phyloP scores from a whole-genome alignment of 495 filamentous ascomycete genomes.

The Aspergillus incahuasiensis region DNA sequence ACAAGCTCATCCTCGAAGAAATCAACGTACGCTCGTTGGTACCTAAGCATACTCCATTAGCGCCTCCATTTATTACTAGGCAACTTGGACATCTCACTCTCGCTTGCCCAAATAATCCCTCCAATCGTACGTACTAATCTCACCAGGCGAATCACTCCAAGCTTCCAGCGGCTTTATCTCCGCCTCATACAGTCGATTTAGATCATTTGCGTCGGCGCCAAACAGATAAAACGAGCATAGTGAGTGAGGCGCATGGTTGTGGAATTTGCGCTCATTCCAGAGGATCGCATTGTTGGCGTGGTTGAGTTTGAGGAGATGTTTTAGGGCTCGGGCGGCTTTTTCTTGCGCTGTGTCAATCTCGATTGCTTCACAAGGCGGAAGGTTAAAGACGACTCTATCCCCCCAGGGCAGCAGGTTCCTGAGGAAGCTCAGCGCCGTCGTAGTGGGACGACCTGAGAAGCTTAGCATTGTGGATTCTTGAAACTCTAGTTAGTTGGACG shows the following conservation, averaged over 20 bases:
- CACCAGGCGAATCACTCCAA: constrained; percentile 82
- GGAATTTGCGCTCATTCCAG: constrained; percentile 69
- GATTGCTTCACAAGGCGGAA: constrained; percentile 67
- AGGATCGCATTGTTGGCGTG: constrained; percentile 85
- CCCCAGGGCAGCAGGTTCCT: constrained; percentile 17
- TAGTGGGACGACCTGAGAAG: constrained; percentile 10
- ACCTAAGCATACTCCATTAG: constrained; percentile 39
- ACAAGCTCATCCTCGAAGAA: constrained; percentile 89
- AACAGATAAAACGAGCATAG: constrained; percentile 80
- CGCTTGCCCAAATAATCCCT: constrained; percentile 70
- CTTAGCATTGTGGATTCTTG: constrained; percentile 4
- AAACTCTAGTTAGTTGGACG: no score
- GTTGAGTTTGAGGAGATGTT: constrained; percentile 84
- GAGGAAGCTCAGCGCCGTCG: constrained; percentile 26
- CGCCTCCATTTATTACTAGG: no score
- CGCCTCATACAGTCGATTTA: constrained; percentile 74
- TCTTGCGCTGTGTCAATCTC: constrained; percentile 74
- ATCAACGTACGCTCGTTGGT: constrained; percentile 85
- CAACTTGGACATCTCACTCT: constrained; percentile 38
- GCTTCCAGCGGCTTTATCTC: constrained; percentile 66
- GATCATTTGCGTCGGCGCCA: constrained; percentile 64
- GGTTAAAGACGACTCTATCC: constrained; percentile 45
- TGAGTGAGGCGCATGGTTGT: constrained; percentile 86
- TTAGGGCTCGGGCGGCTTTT: constrained; percentile 75
- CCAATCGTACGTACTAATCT: constrained; percentile 82